These are phyloP conservation scores for Picea mariana DNA, from an alignment of 83 land plant species.

Conservation along the genomic window DNA sequence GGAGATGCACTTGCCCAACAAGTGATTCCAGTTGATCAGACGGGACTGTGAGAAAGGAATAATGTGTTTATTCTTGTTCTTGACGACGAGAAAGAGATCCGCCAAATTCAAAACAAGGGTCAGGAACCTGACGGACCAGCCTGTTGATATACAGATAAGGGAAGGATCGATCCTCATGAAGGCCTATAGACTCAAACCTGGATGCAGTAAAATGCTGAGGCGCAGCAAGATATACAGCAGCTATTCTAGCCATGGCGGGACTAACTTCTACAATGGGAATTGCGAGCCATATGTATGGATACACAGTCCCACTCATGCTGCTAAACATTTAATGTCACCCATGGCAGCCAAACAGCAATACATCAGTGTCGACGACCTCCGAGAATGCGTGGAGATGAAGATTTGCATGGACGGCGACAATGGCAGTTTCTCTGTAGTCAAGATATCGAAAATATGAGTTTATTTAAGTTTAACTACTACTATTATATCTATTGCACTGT, in stretches of 20 bases:
- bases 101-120: constrained; percentile 21
- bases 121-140: constrained; percentile 36
- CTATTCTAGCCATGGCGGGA: constrained; percentile 22
- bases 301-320: constrained; percentile 20
- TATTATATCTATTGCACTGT: too few relatives aligned
- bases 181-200: constrained; percentile 35
- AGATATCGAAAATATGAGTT: constrained; percentile 20
- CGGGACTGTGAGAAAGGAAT: too few relatives aligned
- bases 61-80: too few relatives aligned
- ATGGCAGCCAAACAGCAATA: not conserved
- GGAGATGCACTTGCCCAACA: too few relatives aligned
- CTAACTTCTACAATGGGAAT: constrained; percentile 31
- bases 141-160: constrained; percentile 48
- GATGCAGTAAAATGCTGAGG: constrained; percentile 35
- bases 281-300: constrained; percentile 55
- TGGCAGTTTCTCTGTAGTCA: constrained; percentile 38
- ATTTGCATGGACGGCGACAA: constrained; percentile 34
- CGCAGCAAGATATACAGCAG: constrained; percentile 41
- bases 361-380: constrained; percentile 42
- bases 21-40: too few relatives aligned
- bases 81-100: too few relatives aligned
- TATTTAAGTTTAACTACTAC: too few relatives aligned
- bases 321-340: not conserved
- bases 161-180: constrained; percentile 53
- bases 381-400: constrained; percentile 38